A percentile compares a stretch with the other conserved stretches of the same genome.
Conservation (phyloP, 2,329 filamentous ascomycete species). For the Ploettnerulaceae sp. region DNA sequence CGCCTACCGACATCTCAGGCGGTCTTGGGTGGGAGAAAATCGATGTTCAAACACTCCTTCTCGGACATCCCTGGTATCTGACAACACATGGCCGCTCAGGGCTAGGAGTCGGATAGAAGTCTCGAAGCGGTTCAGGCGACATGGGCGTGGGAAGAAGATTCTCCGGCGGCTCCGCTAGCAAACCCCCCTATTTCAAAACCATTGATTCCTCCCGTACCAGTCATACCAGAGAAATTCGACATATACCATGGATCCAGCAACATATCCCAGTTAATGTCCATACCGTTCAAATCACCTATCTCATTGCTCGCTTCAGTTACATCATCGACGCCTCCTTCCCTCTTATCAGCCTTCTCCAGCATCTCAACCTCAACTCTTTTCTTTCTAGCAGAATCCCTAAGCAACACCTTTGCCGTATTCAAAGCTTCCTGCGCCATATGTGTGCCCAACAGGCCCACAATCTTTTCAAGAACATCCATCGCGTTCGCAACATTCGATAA, state of each 20-base stretch:
- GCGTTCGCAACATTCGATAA: constrained; percentile 35
- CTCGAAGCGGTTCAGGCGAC: too few relatives aligned
- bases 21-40: too few relatives aligned
- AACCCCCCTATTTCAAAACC: constrained; percentile 3
- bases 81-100: too few relatives aligned
- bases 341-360: constrained; percentile 21
- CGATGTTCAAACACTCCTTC: too few relatives aligned
- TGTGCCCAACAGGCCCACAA: constrained; percentile 34
- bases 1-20: too few relatives aligned
- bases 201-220: constrained; percentile 4
- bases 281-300: constrained; percentile 7
- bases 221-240: constrained; percentile 12
- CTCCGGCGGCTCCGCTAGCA: not conserved
- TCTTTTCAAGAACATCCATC: constrained; percentile 37
- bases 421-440: constrained; percentile 35
- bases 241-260: constrained; percentile 23
- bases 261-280: constrained; percentile 24
- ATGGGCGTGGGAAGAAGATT: too few relatives aligned
- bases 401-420: constrained; percentile 24
- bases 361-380: constrained; percentile 26
- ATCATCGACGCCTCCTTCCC: not conserved
- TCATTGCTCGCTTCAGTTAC: not conserved
- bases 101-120: too few relatives aligned
- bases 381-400: constrained; percentile 28
- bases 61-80: too few relatives aligned